A percentile compares a stretch with the other conserved stretches of the same genome.
Evolutionary conservation across 164 flowering plant genomes (phyloP).

Genomic region (Aristolochia contorta): DNA sequence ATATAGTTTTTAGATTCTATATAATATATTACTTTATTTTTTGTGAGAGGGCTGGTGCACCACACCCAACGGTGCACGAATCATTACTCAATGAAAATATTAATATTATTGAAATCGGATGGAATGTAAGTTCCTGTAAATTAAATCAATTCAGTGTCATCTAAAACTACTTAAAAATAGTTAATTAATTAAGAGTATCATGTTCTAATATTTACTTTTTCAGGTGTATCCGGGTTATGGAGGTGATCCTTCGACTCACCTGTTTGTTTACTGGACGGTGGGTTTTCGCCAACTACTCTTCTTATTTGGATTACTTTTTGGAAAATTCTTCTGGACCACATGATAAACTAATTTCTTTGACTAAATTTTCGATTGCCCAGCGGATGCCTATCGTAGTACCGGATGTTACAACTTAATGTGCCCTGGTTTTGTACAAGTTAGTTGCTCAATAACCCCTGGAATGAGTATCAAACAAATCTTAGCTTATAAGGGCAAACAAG

Average conservation of each 20-base stretch:
- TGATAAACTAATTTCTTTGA: background rate
- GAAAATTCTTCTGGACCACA: background rate
- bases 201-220: background rate
- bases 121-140: too few relatives aligned
- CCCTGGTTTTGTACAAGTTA: constrained; percentile 4
- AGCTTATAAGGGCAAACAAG: background rate
- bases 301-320: background rate
- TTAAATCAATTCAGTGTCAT: too few relatives aligned
- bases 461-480: background rate
- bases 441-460: background rate
- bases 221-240: background rate
- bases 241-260: background rate
- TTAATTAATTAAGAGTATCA: background rate
- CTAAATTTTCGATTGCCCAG: background rate
- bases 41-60: too few relatives aligned
- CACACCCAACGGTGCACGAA: too few relatives aligned
- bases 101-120: too few relatives aligned
- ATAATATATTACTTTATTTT: too few relatives aligned
- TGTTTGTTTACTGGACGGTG: constrained; percentile 2
- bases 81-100: too few relatives aligned
- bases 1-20: too few relatives aligned
- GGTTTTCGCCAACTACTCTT: background rate
- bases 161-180: background rate
- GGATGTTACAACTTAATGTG: background rate
- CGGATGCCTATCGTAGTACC: background rate